These are phyloP conservation scores for Aspergillus spinulosporus DNA, from an alignment of 2,329 filamentous ascomycete species.

Conservation along the genomic window DNA sequence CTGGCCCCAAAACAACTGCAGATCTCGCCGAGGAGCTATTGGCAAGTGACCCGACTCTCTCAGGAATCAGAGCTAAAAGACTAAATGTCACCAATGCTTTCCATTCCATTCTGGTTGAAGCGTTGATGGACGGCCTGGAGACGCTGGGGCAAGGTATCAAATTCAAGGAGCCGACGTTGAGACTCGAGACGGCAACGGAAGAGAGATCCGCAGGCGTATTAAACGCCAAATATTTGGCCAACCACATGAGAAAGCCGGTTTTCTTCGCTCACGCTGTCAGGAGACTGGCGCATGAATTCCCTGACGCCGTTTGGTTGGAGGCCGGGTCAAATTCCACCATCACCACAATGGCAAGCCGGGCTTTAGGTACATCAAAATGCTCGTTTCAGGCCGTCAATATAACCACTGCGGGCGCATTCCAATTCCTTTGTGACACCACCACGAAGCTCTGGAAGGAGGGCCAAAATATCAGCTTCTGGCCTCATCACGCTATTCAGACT, in stretches of 20 bases:
- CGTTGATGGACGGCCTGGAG: constrained; percentile 29
- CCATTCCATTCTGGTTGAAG: constrained; percentile 48
- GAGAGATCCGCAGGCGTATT: constrained; percentile 1
- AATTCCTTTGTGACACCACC: constrained; percentile 28
- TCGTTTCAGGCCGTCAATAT: background rate
- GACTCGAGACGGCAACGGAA: constrained; percentile 20
- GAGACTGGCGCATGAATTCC: constrained; percentile 34
- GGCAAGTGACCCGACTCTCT: background rate
- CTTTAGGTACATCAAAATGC: background rate
- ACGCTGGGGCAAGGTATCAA: constrained; percentile 26
- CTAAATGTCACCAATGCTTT: constrained; percentile 52
- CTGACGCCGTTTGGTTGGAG: constrained; percentile 42
- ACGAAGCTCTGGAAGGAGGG: constrained; percentile 41
- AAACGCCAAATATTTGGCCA: constrained; percentile 19
- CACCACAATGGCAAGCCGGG: constrained; percentile 23
- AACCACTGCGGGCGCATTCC: background rate
- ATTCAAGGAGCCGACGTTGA: constrained; percentile 37
- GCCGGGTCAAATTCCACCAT: constrained; percentile 41
- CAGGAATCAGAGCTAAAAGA: constrained; percentile 26
- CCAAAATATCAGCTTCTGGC: background rate
- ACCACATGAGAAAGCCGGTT: constrained; percentile 49
- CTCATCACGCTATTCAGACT: background rate
- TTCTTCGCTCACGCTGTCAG: constrained; percentile 50
- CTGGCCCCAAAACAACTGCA: constrained; percentile 30
- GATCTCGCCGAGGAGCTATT: constrained; percentile 31